A percentile compares a stretch with the other conserved stretches of the same genome.
Evolutionary conservation across 73 alveolate species (phyloP).

Genomic region (Paramecium tetraurelia): DNA sequence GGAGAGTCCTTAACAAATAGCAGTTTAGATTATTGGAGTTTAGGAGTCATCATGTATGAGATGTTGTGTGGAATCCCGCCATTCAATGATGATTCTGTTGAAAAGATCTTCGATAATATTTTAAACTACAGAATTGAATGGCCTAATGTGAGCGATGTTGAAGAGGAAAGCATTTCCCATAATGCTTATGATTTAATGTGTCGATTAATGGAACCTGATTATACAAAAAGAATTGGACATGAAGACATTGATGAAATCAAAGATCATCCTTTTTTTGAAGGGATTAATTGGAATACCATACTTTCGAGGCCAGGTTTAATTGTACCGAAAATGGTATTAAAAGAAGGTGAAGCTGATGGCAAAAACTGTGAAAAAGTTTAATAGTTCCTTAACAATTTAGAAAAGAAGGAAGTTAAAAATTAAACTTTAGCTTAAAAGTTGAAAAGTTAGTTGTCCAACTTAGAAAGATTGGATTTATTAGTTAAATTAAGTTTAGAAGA

Average conservation of each 20-base stretch:
- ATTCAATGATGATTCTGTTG: slow-evolving; percentile 68
- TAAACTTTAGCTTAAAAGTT: slow-evolving; percentile 20
- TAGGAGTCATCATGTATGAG: slow-evolving; percentile 80
- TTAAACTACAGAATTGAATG: slow-evolving; percentile 64
- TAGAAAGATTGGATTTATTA: slow-evolving; percentile 61
- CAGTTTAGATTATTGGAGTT: slow-evolving; percentile 60
- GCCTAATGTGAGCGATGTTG: slow-evolving; percentile 61
- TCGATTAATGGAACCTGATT: slow-evolving; percentile 74
- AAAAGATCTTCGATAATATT: slow-evolving; percentile 69
- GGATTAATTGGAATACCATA: slow-evolving; percentile 76
- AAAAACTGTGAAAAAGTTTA: slow-evolving; percentile 52
- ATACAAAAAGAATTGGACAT: slow-evolving; percentile 83
- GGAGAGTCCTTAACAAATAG: slow-evolving; percentile 51
- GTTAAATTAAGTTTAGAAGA: slow-evolving; percentile 49
- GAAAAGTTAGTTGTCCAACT: neutral
- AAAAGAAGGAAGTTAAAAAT: slow-evolving; percentile 35
- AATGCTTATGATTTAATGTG: slow-evolving; percentile 87
- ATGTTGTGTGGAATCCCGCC: slow-evolving; percentile 73
- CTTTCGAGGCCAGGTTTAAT: slow-evolving; percentile 12
- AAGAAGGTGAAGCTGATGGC: slow-evolving; percentile 46
- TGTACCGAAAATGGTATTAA: slow-evolving; percentile 13
- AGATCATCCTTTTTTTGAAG: slow-evolving; percentile 85
- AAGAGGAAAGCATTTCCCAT: slow-evolving; percentile 78
- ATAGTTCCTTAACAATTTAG: slow-evolving; percentile 19
- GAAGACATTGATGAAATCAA: slow-evolving; percentile 86